Conservation (phyloP, 2,329 filamentous ascomycete species). For the Ceratocystis cubensis region DNA sequence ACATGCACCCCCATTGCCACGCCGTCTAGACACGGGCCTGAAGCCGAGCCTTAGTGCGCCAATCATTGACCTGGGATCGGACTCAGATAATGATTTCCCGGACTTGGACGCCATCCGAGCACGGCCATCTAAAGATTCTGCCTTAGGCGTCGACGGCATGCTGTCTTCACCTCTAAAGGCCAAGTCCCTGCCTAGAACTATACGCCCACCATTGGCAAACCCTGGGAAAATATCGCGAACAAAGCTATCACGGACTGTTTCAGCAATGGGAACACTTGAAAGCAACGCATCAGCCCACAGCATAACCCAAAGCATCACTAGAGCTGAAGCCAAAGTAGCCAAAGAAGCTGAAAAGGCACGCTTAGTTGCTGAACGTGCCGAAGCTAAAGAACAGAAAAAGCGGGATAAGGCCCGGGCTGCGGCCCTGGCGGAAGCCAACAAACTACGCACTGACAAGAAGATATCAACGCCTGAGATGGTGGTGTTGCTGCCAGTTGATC, state of each 20-base stretch:
- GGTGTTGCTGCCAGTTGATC: constrained; percentile 49
- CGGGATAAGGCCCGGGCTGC: constrained; percentile 41
- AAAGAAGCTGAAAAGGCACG: constrained; percentile 42
- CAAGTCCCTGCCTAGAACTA: neutral
- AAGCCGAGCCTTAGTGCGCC: constrained; percentile 9
- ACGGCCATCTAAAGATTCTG: neutral
- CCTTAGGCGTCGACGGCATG: neutral
- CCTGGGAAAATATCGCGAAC: neutral
- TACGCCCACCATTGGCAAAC: neutral
- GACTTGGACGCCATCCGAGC: neutral
- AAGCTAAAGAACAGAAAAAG: constrained; percentile 7
- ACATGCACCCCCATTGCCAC: neutral
- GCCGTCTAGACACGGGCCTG: neutral
- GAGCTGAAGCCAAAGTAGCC: constrained; percentile 29
- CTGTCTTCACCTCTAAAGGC: neutral
- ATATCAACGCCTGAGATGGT: constrained; percentile 66
- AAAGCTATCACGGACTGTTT: neutral
- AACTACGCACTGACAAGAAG: constrained; percentile 59
- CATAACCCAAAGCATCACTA: neutral
- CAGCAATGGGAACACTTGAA: neutral
- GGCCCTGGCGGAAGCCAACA: constrained; percentile 64
- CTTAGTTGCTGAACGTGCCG: constrained; percentile 25
- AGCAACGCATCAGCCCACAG: neutral
- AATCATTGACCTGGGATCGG: neutral
- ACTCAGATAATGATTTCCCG: constrained; percentile 8